Conservation (phyloP, 192 early-diverging fungal genomes). For the Umbelopsis vinacea region DNA sequence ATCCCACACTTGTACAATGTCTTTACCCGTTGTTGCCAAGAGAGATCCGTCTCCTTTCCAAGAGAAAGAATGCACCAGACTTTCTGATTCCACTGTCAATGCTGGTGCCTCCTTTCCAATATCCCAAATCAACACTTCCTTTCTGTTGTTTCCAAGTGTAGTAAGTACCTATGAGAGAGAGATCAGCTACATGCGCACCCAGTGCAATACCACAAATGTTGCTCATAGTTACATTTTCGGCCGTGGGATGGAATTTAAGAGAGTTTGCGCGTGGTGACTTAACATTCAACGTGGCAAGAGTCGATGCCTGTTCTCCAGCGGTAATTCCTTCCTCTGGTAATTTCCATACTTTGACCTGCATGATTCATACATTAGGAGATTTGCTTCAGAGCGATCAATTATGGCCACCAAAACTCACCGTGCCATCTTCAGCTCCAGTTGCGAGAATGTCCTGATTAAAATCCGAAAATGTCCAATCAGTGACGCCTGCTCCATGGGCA, state of each 20-base stretch:
- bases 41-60: conserved; percentile 66
- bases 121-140: conserved; percentile 56
- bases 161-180: conserved; percentile 42
- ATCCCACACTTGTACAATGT: conserved; percentile 68
- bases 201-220: background rate
- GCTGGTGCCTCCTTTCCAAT: conserved; percentile 30
- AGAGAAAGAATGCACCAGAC: conserved; percentile 52
- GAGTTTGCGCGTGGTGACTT: conserved; percentile 45
- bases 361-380: background rate
- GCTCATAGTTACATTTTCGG: conserved; percentile 41
- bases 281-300: conserved; percentile 34
- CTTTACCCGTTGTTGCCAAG: conserved; percentile 58
- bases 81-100: conserved; percentile 29
- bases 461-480: conserved; percentile 54
- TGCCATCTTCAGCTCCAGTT: conserved; percentile 51
- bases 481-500: conserved; percentile 45
- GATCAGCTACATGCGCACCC: background rate
- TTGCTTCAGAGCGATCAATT: background rate
- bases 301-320: conserved; percentile 14
- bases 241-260: conserved; percentile 54
- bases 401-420: conserved; percentile 30
- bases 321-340: conserved; percentile 29
- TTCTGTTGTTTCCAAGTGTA: conserved; percentile 45
- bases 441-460: conserved; percentile 46
- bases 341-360: conserved; percentile 54